These are phyloP conservation scores for Colletotrichum tropicale DNA, from an alignment of 2,329 filamentous ascomycete genomes.

Conservation along the genomic window DNA sequence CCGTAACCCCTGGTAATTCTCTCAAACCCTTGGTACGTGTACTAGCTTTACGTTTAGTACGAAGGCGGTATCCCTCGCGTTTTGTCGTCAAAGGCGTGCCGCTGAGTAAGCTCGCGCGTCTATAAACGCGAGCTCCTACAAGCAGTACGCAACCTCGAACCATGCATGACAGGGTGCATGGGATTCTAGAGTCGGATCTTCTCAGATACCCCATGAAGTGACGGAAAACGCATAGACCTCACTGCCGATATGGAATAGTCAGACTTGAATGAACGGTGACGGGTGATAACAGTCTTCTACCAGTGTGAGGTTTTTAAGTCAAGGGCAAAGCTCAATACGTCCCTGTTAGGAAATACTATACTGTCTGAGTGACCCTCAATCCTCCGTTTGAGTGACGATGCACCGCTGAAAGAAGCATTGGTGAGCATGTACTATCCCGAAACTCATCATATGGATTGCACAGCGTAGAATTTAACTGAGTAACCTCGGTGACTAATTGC, in stretches of 20 bases:
- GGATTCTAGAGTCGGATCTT: neutral
- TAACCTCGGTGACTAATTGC: neutral
- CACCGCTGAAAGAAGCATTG: neutral
- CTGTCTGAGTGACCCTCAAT: fast-evolving
- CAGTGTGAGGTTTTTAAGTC: neutral
- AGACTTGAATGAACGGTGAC: neutral
- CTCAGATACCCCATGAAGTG: neutral
- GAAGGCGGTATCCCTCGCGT: neutral
- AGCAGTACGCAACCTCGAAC: neutral
- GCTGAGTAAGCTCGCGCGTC: neutral
- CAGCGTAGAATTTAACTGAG: neutral
- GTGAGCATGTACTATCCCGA: neutral
- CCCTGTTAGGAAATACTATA: neutral
- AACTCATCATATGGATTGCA: neutral
- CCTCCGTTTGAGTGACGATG: neutral
- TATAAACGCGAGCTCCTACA: neutral
- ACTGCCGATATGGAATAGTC: neutral
- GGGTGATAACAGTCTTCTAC: neutral
- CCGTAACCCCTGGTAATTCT: neutral
- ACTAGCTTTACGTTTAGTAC: neutral
- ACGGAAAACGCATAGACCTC: neutral
- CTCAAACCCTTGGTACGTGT: neutral
- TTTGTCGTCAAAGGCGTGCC: neutral
- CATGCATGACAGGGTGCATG: neutral
- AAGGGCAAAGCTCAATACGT: neutral